Percentiles rank a stretch among this genome's conserved stretches.
Conservation (phyloP, 805 yeast species). For the Zygoascus bituminiphila region DNA sequence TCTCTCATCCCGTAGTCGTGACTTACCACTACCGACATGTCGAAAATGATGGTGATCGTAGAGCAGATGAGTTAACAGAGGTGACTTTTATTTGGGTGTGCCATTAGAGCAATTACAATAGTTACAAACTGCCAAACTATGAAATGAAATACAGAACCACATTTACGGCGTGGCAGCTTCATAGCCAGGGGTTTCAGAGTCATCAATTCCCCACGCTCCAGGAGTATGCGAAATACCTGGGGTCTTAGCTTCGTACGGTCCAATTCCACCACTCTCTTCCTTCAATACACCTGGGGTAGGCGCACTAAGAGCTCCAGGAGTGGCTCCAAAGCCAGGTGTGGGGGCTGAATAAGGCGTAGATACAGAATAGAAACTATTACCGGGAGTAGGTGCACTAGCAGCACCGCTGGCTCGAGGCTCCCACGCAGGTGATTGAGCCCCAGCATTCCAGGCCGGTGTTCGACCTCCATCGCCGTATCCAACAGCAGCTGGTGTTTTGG, state of each 20-base stretch:
- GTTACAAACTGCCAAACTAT: not conserved
- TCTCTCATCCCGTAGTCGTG: not conserved
- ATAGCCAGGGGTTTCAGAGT: conserved; percentile 25
- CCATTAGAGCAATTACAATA: not conserved
- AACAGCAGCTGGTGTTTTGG: conserved; percentile 39
- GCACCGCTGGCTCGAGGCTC: conserved; percentile 21
- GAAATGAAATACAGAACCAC: not conserved
- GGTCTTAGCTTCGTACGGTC: conserved; percentile 32
- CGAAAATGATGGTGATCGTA: not conserved
- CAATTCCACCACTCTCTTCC: conserved; percentile 22
- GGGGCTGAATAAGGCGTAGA: conserved; percentile 28
- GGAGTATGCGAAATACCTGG: conserved; percentile 28
- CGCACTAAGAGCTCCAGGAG: conserved; percentile 34
- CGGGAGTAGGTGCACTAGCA: conserved; percentile 24
- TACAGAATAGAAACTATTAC: conserved; percentile 5
- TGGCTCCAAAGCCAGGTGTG: conserved; percentile 31
- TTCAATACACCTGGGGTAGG: conserved; percentile 34
- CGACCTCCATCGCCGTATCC: conserved; percentile 32
- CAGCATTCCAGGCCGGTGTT: conserved; percentile 36
- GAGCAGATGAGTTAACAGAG: not conserved
- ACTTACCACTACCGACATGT: conserved; percentile 10
- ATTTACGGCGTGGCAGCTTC: conserved; percentile 21
- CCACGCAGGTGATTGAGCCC: conserved; percentile 44
- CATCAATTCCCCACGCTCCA: conserved; percentile 30
- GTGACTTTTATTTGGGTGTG: too few species aligned